phyloP scores from a whole-genome alignment of 1,139 yeast species.

The Candida labiduridarum region DNA sequence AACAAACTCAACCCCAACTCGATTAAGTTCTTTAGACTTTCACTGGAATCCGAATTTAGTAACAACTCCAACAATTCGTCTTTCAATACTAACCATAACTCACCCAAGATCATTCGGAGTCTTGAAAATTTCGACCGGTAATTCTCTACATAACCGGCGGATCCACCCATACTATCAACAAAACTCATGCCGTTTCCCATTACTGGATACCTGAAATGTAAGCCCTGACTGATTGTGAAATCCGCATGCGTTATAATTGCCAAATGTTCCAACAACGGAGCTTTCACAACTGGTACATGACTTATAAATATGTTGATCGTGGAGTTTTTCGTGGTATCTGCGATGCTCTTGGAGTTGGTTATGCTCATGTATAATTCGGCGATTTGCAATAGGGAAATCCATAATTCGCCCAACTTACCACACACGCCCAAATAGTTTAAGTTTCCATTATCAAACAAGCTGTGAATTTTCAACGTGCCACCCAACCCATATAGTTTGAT shows the following conservation, averaged over 20 bases:
- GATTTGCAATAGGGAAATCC: conserved; percentile 73
- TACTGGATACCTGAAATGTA: conserved; percentile 73
- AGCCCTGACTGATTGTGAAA: conserved; percentile 69
- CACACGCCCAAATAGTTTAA: conserved; percentile 24
- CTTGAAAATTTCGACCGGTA: conserved; percentile 65
- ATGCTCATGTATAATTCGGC: conserved; percentile 49
- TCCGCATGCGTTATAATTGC: conserved; percentile 71
- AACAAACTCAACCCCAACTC: conserved; percentile 62
- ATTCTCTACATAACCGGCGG: conserved; percentile 46
- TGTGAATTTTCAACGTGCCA: conserved; percentile 68
- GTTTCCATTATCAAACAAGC: conserved; percentile 68
- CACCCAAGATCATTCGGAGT: conserved; percentile 62
- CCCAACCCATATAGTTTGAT: conserved; percentile 70
- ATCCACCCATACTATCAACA: conserved; percentile 43
- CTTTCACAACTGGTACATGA: conserved; percentile 66
- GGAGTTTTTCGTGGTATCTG: conserved; percentile 16
- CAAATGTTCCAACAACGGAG: conserved; percentile 69
- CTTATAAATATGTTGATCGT: conserved; percentile 65
- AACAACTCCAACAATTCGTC: conserved; percentile 47
- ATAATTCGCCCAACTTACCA: conserved; percentile 75
- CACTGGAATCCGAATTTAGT: conserved; percentile 27
- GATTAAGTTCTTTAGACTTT: conserved; percentile 15
- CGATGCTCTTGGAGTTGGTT: conserved; percentile 12
- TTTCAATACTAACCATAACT: conserved; percentile 64
- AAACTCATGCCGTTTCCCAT: conserved; percentile 70